Conservation (phyloP, 2,329 filamentous ascomycete genomes). For the Alternaria tenuissima region DNA sequence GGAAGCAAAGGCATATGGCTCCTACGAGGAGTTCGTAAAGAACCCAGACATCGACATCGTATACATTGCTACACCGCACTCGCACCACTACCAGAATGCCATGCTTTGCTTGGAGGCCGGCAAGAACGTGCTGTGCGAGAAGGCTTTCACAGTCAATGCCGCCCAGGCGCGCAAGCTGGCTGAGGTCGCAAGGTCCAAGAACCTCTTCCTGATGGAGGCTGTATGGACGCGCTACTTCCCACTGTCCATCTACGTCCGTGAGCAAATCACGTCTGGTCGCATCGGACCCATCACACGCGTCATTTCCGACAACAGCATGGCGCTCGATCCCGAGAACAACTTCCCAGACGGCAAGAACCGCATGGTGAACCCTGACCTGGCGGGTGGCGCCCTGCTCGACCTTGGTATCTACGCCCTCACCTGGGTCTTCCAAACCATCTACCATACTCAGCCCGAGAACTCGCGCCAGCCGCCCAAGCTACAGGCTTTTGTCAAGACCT, state of each 20-base stretch:
- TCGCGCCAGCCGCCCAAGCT: constrained; percentile 74
- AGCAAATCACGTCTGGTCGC: constrained; percentile 66
- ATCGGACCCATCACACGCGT: constrained; percentile 66
- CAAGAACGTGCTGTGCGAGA: constrained; percentile 91
- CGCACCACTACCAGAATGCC: constrained; percentile 90
- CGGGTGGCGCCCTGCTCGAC: constrained; percentile 83
- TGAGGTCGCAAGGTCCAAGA: constrained; percentile 75
- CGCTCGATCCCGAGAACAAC: constrained; percentile 66
- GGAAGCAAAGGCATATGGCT: constrained; percentile 76
- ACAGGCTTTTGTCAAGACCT: constrained; percentile 71
- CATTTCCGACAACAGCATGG: constrained; percentile 66
- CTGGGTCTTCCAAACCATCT: constrained; percentile 90
- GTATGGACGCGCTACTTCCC: constrained; percentile 93
- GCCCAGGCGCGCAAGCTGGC: constrained; percentile 76
- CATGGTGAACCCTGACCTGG: constrained; percentile 84
- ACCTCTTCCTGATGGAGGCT: constrained; percentile 61
- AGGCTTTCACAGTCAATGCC: constrained; percentile 86
- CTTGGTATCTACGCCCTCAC: constrained; percentile 88
- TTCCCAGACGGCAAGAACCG: constrained; percentile 65
- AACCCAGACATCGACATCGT: constrained; percentile 83
- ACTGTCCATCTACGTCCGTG: constrained; percentile 76
- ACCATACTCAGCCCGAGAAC: constrained; percentile 73
- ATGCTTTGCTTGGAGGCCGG: constrained; percentile 84
- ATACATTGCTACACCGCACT: constrained; percentile 90
- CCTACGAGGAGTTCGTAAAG: constrained; percentile 80